phyloP scores from a whole-genome alignment of 768 basidiomycete genomes.

The Clavulina sp. region DNA sequence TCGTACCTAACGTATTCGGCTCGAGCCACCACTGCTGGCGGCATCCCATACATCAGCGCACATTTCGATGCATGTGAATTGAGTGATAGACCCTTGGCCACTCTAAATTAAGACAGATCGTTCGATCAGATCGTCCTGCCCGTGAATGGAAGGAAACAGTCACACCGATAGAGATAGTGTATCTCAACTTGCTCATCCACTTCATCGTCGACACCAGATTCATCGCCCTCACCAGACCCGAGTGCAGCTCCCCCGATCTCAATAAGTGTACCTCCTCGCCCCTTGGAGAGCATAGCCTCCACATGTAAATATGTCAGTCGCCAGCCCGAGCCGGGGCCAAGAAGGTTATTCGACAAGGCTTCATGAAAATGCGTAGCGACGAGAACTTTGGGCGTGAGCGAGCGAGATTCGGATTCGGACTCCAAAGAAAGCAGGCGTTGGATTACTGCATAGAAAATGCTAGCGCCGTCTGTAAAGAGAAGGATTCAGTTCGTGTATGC shows the following conservation, averaged over 20 bases:
- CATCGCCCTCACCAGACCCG: too few species aligned
- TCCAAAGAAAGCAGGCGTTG: slow-evolving; percentile 53
- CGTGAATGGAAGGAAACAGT: slow-evolving; percentile 4
- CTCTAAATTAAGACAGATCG: slow-evolving; percentile 34
- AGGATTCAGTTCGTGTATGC: not conserved
- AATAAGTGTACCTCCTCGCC: too few species aligned
- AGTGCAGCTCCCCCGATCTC: too few species aligned
- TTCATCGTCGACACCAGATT: too few species aligned
- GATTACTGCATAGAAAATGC: slow-evolving; percentile 76
- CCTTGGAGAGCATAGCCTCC: slow-evolving; percentile 39
- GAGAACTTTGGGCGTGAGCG: slow-evolving; percentile 60
- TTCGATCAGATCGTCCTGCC: not conserved
- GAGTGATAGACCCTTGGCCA: slow-evolving; percentile 51
- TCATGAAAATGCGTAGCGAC: slow-evolving; percentile 90
- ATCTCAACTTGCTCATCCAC: slow-evolving; percentile 13
- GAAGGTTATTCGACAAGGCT: slow-evolving; percentile 52
- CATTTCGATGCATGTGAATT: slow-evolving; percentile 76
- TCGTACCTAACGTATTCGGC: slow-evolving; percentile 52
- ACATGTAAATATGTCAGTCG: slow-evolving; percentile 78
- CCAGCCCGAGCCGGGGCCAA: slow-evolving; percentile 34
- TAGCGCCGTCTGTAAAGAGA: slow-evolving; percentile 82
- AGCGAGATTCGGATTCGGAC: not conserved
- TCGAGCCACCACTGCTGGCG: slow-evolving; percentile 43
- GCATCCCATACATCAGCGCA: slow-evolving; percentile 75
- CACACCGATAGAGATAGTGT: slow-evolving; percentile 63